These are phyloP conservation scores for Orbilia quercus DNA, from an alignment of 2,329 filamentous ascomycete genomes.

Conservation along the genomic window DNA sequence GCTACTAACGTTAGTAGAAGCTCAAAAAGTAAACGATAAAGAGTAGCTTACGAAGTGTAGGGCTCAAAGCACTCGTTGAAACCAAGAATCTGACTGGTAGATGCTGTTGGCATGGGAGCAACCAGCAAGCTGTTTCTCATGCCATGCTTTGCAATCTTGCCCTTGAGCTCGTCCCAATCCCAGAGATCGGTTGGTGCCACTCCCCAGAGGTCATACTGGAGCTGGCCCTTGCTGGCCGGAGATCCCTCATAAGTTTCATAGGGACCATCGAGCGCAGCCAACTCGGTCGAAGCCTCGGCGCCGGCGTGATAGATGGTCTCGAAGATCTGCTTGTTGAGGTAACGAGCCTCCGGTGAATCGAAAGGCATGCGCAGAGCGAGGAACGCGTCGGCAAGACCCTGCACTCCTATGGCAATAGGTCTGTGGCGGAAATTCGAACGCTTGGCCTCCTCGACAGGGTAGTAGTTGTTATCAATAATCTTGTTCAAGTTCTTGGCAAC, in stretches of 20 bases:
- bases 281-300: constrained; percentile 85
- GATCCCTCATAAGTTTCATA: constrained; percentile 94
- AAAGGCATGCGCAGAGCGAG: constrained; percentile 95
- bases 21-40: not conserved
- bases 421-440: constrained; percentile 98
- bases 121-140: constrained; percentile 94
- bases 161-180: constrained; percentile 93
- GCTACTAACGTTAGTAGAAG: constrained; percentile 23
- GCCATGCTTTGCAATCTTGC: constrained; percentile 89
- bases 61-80: constrained; percentile 99
- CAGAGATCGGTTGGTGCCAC: constrained; percentile 92
- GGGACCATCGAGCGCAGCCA: constrained; percentile 83
- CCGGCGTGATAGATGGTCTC: constrained; percentile 99
- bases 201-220: constrained; percentile 99
- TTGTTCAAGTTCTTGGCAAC: constrained; percentile 96
- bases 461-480: constrained; percentile 98
- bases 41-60: constrained; percentile 76
- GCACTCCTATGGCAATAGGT: constrained; percentile 94
- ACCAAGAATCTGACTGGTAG: constrained; percentile 95
- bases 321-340: constrained; percentile 98
- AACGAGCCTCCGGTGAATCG: constrained; percentile 90
- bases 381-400: constrained; percentile 98
- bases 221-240: constrained; percentile 91
- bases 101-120: constrained; percentile 97
- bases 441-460: constrained; percentile 91